phyloP scores from a whole-genome alignment of 441 rosid genomes.

The Erodium trifolium region DNA sequence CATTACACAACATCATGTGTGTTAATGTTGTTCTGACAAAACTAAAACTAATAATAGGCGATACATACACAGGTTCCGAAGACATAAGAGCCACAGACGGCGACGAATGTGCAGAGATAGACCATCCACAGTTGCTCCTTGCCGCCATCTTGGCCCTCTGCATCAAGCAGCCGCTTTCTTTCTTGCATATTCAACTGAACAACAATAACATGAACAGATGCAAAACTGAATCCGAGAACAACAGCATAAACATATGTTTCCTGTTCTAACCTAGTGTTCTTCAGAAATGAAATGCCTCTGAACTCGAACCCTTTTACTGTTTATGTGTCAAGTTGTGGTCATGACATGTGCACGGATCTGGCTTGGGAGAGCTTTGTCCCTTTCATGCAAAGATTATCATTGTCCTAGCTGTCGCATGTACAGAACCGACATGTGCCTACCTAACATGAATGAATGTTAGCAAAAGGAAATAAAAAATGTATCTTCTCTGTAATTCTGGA shows the following conservation, averaged over 20 bases:
- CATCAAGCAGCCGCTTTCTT: slow-evolving; percentile 19
- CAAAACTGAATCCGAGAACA: too few relatives aligned
- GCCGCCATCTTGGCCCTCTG: slow-evolving; percentile 23
- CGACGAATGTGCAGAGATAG: slow-evolving; percentile 67
- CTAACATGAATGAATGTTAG: neutral
- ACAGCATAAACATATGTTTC: neutral
- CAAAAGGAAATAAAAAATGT: neutral
- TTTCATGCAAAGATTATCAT: neutral
- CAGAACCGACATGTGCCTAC: neutral
- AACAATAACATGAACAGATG: neutral
- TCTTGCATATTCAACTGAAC: slow-evolving; percentile 10
- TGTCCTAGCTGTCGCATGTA: neutral
- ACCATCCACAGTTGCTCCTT: slow-evolving; percentile 52
- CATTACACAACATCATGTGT: neutral
- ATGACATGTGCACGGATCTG: slow-evolving; percentile 1
- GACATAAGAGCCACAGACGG: slow-evolving; percentile 78
- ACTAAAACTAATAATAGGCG: neutral
- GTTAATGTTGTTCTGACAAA: neutral
- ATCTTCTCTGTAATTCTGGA: neutral
- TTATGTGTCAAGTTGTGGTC: neutral
- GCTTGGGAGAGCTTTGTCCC: neutral
- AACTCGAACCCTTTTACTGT: neutral
- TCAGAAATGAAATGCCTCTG: neutral
- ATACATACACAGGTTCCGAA: slow-evolving; percentile 83
- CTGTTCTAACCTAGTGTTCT: neutral